Base-by-base conservation (phyloP, 495 filamentous ascomycete species). In the Penicillium flavigenum region DNA sequence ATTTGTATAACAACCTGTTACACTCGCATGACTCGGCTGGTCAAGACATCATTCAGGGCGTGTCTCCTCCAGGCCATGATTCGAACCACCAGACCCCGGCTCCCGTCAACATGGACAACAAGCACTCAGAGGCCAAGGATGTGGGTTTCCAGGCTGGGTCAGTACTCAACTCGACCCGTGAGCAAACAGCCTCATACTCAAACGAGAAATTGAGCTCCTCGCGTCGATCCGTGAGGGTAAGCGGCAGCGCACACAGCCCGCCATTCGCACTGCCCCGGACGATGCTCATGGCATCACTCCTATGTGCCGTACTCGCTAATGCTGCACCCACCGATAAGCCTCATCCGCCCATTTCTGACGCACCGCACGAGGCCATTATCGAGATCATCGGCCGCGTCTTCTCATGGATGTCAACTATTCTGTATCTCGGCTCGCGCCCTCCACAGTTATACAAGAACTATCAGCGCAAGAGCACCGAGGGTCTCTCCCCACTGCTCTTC, bases 401-500 rank as follows among this genome's bases (percentile, higher is more conserved):
- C 42, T 86, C 86, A 29, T 89, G 86, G 86, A 74, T 81, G 63
- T 86, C 83, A 16, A 87, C 86, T 0, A 34, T 82, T 47, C 77
- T 87, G 47, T 90, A 90, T 63, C 84, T 90, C 31, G 78, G 76
- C 65, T 90, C 87, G 17, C 86, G 87, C 27, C 78, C 89, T 17
- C 87, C 87, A 4, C 87, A 90, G 61, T 80, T 90, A 31, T 80
- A 83, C 71, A 85, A 88, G 60, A 90, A 90, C 71, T 80, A 82
- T 59, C 56, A 69, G 53, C 85, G 87, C 53, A 82, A 81, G 63
- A 88, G 85, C 54, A 90, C 88, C 8, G 72, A 86, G 20, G 87
- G 87, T 16, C 81, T 90, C n/a, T 86, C 82, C 0, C 84, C 86
- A 2, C 63, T 81, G 2, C 81, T 90, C 41, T 90, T 90, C 71